phyloP scores from a whole-genome alignment of 495 filamentous ascomycete genomes.

The Penicillium steckii region DNA sequence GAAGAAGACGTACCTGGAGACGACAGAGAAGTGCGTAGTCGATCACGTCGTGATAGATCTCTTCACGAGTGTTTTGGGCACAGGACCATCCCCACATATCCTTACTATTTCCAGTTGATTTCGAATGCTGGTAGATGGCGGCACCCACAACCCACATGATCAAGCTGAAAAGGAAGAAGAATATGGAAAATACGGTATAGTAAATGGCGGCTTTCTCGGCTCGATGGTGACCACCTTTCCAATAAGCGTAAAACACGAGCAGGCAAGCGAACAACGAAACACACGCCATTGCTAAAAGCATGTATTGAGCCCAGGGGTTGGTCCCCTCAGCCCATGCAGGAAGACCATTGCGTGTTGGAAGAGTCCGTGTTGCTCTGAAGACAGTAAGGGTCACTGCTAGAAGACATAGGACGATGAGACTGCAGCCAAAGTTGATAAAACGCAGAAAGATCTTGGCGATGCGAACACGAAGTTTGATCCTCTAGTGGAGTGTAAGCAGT shows the following conservation, averaged over 20 bases:
- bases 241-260: slow-evolving; percentile 82
- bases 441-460: slow-evolving; percentile 93
- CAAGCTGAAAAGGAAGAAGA: slow-evolving; percentile 91
- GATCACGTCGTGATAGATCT: slow-evolving; percentile 73
- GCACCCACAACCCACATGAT: slow-evolving; percentile 91
- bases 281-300: slow-evolving; percentile 72
- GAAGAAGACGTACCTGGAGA: slow-evolving; percentile 65
- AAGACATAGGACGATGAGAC: slow-evolving; percentile 88
- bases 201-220: slow-evolving; percentile 92
- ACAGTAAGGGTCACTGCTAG: slow-evolving; percentile 80
- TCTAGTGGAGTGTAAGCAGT: slow-evolving; percentile 49
- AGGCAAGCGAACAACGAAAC: slow-evolving; percentile 79
- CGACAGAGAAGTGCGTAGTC: slow-evolving; percentile 93
- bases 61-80: slow-evolving; percentile 75
- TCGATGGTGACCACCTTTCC: slow-evolving; percentile 79
- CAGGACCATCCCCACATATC: slow-evolving; percentile 98
- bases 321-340: slow-evolving; percentile 81
- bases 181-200: slow-evolving; percentile 87
- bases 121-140: slow-evolving; percentile 75
- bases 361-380: slow-evolving; percentile 76
- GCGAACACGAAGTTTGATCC: slow-evolving; percentile 88
- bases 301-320: slow-evolving; percentile 85
- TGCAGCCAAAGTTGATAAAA: slow-evolving; percentile 93
- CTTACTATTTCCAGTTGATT: slow-evolving; percentile 67
- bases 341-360: slow-evolving; percentile 73